A percentile compares a stretch with the other conserved stretches of the same genome.
These are phyloP conservation scores for Cantharellus cinnabarinus DNA, from an alignment of 768 basidiomycete genomes.

Conservation along the genomic window DNA sequence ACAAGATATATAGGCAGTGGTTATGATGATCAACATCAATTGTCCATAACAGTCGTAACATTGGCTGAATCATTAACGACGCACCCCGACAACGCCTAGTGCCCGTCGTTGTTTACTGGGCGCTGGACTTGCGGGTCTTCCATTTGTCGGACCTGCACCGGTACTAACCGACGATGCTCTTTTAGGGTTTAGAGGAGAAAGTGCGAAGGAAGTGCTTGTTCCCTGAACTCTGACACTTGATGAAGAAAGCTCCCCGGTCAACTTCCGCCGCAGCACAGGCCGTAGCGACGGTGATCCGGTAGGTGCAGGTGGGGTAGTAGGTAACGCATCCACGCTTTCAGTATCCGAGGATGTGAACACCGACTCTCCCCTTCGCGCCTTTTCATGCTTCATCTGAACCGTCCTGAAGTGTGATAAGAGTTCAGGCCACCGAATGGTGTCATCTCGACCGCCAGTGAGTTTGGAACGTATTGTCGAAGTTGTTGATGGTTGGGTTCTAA, in stretches of 20 bases:
- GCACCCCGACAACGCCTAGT: too few relatives aligned
- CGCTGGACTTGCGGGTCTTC: too few relatives aligned
- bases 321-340: background rate
- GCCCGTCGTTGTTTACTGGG: too few relatives aligned
- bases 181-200: too few relatives aligned
- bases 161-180: too few relatives aligned
- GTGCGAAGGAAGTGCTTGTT: too few relatives aligned
- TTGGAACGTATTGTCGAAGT: constrained; percentile 46
- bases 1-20: too few relatives aligned
- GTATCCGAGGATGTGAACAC: constrained; percentile 4
- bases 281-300: constrained; percentile 34
- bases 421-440: constrained; percentile 96
- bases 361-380: constrained; percentile 52
- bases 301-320: background rate
- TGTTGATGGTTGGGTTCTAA: background rate
- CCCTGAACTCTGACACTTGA: too few relatives aligned
- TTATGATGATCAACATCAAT: too few relatives aligned
- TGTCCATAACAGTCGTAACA: too few relatives aligned
- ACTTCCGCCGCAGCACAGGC: constrained; percentile 2
- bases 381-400: constrained; percentile 82
- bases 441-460: constrained; percentile 28
- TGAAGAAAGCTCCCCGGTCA: background rate
- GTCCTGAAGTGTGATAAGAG: constrained; percentile 78
- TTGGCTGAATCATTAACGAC: too few relatives aligned
- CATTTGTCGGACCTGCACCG: too few relatives aligned